Evolutionary conservation across 768 basidiomycete genomes (phyloP).

Genomic region (Neoboletus subvelutipes): DNA sequence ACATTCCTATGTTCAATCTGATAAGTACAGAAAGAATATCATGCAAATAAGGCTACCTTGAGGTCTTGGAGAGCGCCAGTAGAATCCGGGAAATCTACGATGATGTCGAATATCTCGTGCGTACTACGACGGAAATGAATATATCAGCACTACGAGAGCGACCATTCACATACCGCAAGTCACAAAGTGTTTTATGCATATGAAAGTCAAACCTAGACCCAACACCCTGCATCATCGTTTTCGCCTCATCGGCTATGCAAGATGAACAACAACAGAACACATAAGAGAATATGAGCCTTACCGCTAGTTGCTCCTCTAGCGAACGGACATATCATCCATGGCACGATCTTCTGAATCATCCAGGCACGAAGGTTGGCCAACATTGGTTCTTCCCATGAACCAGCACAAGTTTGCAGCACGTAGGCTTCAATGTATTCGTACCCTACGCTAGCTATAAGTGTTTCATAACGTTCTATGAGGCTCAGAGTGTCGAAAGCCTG

Average conservation of each 20-base stretch:
- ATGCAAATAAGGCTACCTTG: conserved; percentile 45
- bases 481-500: conserved; percentile 66
- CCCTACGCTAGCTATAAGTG: conserved; percentile 77
- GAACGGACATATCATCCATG: conserved; percentile 84
- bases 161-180: conserved; percentile 64
- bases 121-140: conserved; percentile 41
- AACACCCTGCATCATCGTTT: conserved; percentile 70
- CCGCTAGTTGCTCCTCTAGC: conserved; percentile 61
- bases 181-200: conserved; percentile 87
- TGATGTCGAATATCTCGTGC: conserved; percentile 92
- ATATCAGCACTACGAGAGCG: background rate
- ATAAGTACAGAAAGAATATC: background rate
- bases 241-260: conserved; percentile 62
- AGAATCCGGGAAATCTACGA: conserved; percentile 91
- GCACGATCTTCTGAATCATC: conserved; percentile 78
- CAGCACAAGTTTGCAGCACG: conserved; percentile 63
- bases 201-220: conserved; percentile 89
- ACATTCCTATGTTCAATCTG: conserved; percentile 54
- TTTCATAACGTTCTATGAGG: conserved; percentile 79
- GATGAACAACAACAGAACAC: conserved; percentile 4
- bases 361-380: conserved; percentile 62
- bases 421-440: conserved; percentile 83
- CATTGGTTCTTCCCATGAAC: conserved; percentile 68
- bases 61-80: conserved; percentile 82
- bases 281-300: conserved; percentile 31